Percentiles rank a stretch among this genome's conserved stretches.
Conservation (phyloP, 73 alveolate genomes). For the Paramecium octaurelia region DNA sequence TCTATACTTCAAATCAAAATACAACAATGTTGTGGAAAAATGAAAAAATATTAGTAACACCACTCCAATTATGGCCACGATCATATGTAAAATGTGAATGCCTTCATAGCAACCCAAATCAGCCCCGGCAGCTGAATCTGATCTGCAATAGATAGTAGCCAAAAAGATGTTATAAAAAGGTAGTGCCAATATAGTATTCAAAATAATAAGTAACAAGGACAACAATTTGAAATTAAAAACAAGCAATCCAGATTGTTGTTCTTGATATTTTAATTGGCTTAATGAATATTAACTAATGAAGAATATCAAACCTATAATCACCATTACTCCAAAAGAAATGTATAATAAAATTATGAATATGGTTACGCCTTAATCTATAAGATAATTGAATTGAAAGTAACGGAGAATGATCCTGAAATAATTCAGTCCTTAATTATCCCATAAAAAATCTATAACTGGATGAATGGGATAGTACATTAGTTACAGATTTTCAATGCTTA, state of each 20-base stretch:
- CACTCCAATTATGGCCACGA: slow-evolving; percentile 12
- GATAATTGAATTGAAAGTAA: slow-evolving; percentile 12
- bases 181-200: slow-evolving; percentile 10
- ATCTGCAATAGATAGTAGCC: slow-evolving; percentile 21
- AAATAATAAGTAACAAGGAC: neutral
- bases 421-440: neutral
- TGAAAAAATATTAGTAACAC: neutral
- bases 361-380: neutral
- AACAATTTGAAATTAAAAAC: neutral
- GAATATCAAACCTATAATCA: neutral
- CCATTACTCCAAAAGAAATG: slow-evolving; percentile 21
- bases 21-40: neutral
- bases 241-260: neutral
- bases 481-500: neutral
- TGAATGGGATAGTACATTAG: slow-evolving; percentile 21
- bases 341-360: neutral
- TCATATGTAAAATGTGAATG: slow-evolving; percentile 26
- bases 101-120: slow-evolving; percentile 18
- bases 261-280: neutral
- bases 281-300: neutral
- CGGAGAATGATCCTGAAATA: neutral
- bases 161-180: slow-evolving; percentile 27
- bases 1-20: slow-evolving; percentile 27
- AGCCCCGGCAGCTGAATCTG: slow-evolving; percentile 37
- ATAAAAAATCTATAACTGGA: slow-evolving; percentile 31